These are phyloP conservation scores for Colletotrichum tanaceti DNA, from an alignment of 2,329 filamentous ascomycete genomes.

Conservation along the genomic window DNA sequence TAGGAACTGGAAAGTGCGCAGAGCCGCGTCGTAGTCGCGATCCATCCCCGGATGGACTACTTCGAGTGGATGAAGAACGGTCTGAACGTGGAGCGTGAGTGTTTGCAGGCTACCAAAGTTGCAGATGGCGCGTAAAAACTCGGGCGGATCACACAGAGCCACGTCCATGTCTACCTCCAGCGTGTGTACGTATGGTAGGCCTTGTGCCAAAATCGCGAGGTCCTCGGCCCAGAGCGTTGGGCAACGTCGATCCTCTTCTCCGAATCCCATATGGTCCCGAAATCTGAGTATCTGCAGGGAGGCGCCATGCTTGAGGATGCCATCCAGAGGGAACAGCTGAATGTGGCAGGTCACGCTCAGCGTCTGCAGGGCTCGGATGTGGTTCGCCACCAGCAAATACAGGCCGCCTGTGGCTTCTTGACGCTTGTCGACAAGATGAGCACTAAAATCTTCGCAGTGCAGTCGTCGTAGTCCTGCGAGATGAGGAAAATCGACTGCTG, in stretches of 20 bases:
- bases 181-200: slow-evolving; percentile 50
- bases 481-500: slow-evolving; percentile 53
- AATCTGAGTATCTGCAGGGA: slow-evolving; percentile 55
- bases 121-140: slow-evolving; percentile 55
- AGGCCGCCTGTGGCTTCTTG: slow-evolving; percentile 54
- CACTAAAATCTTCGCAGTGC: slow-evolving; percentile 59
- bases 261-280: slow-evolving; percentile 60
- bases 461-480: slow-evolving; percentile 53
- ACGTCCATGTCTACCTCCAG: slow-evolving; percentile 62
- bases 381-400: slow-evolving; percentile 52
- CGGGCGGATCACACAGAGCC: slow-evolving; percentile 48
- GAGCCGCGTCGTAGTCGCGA: slow-evolving; percentile 52
- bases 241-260: slow-evolving; percentile 55
- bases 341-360: slow-evolving; percentile 58
- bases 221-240: slow-evolving; percentile 55
- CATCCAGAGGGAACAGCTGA: slow-evolving; percentile 54
- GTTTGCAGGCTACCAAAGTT: slow-evolving; percentile 54
- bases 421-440: slow-evolving; percentile 52
- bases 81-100: slow-evolving; percentile 59
- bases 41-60: slow-evolving; percentile 47
- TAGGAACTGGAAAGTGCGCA: slow-evolving; percentile 51
- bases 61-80: slow-evolving; percentile 51
- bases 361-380: slow-evolving; percentile 52
- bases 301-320: slow-evolving; percentile 52
- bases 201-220: slow-evolving; percentile 49